Evolutionary conservation across 371 early-diverging fungal genomes (phyloP).

Genomic region (Phascolomyces articulosus): DNA sequence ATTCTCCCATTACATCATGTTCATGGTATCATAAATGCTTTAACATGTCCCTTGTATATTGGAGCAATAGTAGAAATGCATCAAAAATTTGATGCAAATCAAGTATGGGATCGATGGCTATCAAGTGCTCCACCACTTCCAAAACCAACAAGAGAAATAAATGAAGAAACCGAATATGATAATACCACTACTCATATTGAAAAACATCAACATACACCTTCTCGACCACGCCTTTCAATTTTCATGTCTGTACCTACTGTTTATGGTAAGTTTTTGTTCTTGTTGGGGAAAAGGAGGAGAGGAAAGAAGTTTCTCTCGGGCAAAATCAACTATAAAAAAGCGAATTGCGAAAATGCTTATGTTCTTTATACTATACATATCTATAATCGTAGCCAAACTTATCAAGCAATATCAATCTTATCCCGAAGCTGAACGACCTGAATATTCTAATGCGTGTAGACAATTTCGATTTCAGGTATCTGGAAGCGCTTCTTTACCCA

Average conservation of each 20-base stretch:
- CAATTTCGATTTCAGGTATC: conserved; percentile 81
- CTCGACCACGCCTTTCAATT: conserved; percentile 45
- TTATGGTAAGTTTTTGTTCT: conserved; percentile 50
- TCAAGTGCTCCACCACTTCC: conserved; percentile 19
- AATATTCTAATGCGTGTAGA: conserved; percentile 50
- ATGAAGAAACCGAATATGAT: too few relatives aligned
- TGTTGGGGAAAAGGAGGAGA: background rate
- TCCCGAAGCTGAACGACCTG: conserved; percentile 25
- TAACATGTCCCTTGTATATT: conserved; percentile 62
- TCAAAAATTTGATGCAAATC: conserved; percentile 62
- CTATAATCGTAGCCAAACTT: conserved; percentile 51
- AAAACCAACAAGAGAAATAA: conserved; percentile 13
- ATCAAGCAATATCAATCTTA: conserved; percentile 46
- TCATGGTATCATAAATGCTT: conserved; percentile 73
- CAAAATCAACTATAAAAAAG: too few relatives aligned
- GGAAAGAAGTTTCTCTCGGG: too few relatives aligned
- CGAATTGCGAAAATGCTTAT: too few relatives aligned
- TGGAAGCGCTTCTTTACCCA: conserved; percentile 81
- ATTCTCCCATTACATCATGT: conserved; percentile 86
- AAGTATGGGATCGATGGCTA: conserved; percentile 67
- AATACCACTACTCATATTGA: conserved; percentile 79
- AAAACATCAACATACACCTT: conserved; percentile 31
- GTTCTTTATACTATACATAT: too few relatives aligned
- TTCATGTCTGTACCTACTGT: conserved; percentile 93
- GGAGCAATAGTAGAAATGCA: conserved; percentile 83